Base-by-base conservation (phyloP, 306 rosid species). In the Dryas octopetala region DNA sequence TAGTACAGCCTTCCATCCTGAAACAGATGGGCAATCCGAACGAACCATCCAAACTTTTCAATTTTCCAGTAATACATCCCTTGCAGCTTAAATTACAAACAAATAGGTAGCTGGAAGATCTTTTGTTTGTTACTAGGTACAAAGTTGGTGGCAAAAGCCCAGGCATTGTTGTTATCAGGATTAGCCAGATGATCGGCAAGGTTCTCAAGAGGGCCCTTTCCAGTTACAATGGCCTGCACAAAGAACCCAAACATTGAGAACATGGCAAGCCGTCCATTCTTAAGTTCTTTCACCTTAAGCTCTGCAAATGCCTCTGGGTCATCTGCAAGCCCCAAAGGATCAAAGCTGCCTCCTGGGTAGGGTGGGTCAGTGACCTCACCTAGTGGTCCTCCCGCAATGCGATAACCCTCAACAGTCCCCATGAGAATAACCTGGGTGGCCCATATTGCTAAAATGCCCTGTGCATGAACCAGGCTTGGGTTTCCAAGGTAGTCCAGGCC, bases 291-390 rank as follows among this genome's bases (percentile, higher is more conserved):
- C 61, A 75, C 83, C 78, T 83, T 83, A 23, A 79, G 83, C 74
- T 79, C 81, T 14, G 86, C 72, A 83, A 83, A 83, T 71, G 78
- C 83, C 55, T 83, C 83, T 2, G 83, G 83, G 73, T 83, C 86
- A 51, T 70, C 86, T 13, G 81, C 86, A 65, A 79, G 64, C 23
- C 81, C 76, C 57, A 83, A 74, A 17, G 78, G 82, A 57, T 78
- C 85, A 64, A 82, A 82, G 82, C 85, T 78, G 41, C 86, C 78
- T 1, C 83, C 86, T 43, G 86, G 82, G 59, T 74, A 78, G 5
- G 68, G 78, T n/a, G 80, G 74, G 67, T 74, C 86, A 15, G 80
- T 78, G 62, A 78, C 23, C 71, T 82, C 82, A 40, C 82, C 85
- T 0, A 82, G 82, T 5, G 82, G 82, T 47, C 85, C 85, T 73